Evolutionary conservation across 352 stramenopile genomes (phyloP).

Genomic region (Saprolegnia parasitica): DNA sequence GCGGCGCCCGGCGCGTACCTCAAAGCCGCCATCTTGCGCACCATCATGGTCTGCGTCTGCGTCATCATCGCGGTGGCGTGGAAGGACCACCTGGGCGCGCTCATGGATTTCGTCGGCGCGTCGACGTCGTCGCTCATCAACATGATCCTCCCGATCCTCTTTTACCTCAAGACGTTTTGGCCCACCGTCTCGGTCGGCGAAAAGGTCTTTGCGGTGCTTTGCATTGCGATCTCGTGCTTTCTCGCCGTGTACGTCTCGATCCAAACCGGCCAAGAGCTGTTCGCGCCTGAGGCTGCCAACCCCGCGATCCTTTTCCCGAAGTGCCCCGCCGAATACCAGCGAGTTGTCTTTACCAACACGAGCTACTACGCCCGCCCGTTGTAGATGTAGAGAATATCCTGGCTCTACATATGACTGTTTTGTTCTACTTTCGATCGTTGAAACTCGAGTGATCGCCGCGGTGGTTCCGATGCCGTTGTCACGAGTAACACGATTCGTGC

Average conservation of each 20-base stretch:
- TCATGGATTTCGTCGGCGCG: slow-evolving; percentile 32
- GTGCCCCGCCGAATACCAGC: slow-evolving; percentile 29
- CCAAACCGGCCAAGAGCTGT: slow-evolving; percentile 33
- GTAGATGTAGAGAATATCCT: background rate
- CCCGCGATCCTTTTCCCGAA: slow-evolving; percentile 19
- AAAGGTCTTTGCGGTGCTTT: slow-evolving; percentile 28
- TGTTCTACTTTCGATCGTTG: background rate
- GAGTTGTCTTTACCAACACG: slow-evolving; percentile 34
- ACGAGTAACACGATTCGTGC: too few species aligned
- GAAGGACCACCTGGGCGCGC: slow-evolving; percentile 32
- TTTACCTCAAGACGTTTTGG: slow-evolving; percentile 36
- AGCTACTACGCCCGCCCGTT: slow-evolving; percentile 24
- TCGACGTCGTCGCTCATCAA: slow-evolving; percentile 32
- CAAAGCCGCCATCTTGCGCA: slow-evolving; percentile 6
- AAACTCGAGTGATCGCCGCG: background rate
- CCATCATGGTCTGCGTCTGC: slow-evolving; percentile 39
- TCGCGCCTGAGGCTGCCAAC: slow-evolving; percentile 17
- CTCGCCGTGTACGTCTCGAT: slow-evolving; percentile 33
- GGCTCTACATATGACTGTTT: background rate
- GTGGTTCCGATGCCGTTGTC: background rate
- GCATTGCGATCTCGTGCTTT: slow-evolving; percentile 31
- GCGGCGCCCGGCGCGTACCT: slow-evolving; percentile 9
- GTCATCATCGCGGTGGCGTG: slow-evolving; percentile 47
- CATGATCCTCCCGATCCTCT: slow-evolving; percentile 34
- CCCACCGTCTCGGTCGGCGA: slow-evolving; percentile 25